Evolutionary conservation across 2,329 filamentous ascomycete genomes (phyloP).

Genomic region (Ophiocordyceps polyrhachis-furcata): DNA sequence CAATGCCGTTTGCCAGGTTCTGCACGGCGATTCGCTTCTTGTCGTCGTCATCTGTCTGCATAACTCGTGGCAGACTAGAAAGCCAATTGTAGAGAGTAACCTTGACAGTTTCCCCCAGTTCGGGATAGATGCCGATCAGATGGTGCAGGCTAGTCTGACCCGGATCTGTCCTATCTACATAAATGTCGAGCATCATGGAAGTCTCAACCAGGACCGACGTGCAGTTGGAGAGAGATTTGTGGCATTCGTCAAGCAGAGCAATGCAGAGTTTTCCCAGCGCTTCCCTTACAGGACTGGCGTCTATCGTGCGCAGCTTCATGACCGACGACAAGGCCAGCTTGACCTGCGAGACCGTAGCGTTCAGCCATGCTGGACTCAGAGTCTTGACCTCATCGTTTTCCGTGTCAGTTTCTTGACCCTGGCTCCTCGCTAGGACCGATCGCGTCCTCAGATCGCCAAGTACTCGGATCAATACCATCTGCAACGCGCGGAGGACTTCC

Average conservation of each 20-base stretch:
- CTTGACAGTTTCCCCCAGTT: conserved; percentile 46
- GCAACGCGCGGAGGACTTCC: conserved; percentile 39
- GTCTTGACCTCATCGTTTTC: conserved; percentile 15
- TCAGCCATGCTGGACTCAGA: conserved; percentile 47
- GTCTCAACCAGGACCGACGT: conserved; percentile 61
- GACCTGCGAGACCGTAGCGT: conserved; percentile 61
- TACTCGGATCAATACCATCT: conserved; percentile 31
- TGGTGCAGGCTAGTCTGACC: conserved; percentile 35
- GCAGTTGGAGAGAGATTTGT: conserved; percentile 50
- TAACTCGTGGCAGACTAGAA: conserved; percentile 57
- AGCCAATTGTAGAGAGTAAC: conserved; percentile 65
- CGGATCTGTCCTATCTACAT: conserved; percentile 22
- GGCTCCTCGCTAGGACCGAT: conserved; percentile 19
- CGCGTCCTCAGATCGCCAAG: conserved; percentile 38
- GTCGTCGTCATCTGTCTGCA: conserved; percentile 71
- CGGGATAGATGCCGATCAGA: conserved; percentile 41
- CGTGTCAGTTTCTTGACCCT: conserved; percentile 7
- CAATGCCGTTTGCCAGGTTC: conserved; percentile 58
- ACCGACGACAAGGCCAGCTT: conserved; percentile 66
- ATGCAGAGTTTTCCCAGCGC: conserved; percentile 56
- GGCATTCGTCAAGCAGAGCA: conserved; percentile 60
- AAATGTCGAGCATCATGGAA: conserved; percentile 47
- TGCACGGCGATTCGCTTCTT: conserved; percentile 52
- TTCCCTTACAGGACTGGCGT: conserved; percentile 46
- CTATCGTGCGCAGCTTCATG: conserved; percentile 54